Evolutionary conservation across 768 basidiomycete species (phyloP), one percentile per base, ranked within the genome.

Genomic region (Tulasnella sp.): DNA sequence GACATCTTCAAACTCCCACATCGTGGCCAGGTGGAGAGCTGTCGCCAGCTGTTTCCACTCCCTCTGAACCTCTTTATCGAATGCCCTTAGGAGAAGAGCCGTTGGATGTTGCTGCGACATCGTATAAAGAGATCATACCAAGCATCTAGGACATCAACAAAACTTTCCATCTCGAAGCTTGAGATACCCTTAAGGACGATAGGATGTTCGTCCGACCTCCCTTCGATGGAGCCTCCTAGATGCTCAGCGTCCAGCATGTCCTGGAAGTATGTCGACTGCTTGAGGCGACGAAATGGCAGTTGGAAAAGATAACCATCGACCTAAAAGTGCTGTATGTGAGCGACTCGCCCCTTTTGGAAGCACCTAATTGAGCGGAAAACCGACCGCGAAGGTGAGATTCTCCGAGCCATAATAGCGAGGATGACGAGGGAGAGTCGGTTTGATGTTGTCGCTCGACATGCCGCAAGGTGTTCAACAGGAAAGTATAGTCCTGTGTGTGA

Each of bases 111-210:
- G 39, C 18, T n/a, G 37, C 13, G 0, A 40, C 13, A 15, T 42
- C 29, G 29, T 23, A 11, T n/a, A n/a, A 26, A 26, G 0, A 48
- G 23, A 0, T 5, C 18, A 42, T 51, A 76, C 75, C 55, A 13
- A 37, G 77, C 29, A 18, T 70, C 40, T 70, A 72, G 44, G 5
- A 77, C 39, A 5, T 70, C 46, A 23, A 77, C n/a, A 39, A 77
- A 70, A 46, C 69, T 77, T 11, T 77, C 77, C 70, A 77, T 77
- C 15, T 77, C 70, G n/a, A 42, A 71, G 10, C 70, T 72, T 40
- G 77, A 72, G 70, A 77, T 73, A 4, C 70, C 44, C 3, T 32
- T 26, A 32, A 77, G 77, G 5, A 20, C 29, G 35, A 77, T 77
- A n/a, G 77, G 77, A 29, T 70, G 7, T 5, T 70, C 46, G 44